phyloP scores from a whole-genome alignment of 1,139 yeast species.

The Hyphopichia pseudoburtonii region DNA sequence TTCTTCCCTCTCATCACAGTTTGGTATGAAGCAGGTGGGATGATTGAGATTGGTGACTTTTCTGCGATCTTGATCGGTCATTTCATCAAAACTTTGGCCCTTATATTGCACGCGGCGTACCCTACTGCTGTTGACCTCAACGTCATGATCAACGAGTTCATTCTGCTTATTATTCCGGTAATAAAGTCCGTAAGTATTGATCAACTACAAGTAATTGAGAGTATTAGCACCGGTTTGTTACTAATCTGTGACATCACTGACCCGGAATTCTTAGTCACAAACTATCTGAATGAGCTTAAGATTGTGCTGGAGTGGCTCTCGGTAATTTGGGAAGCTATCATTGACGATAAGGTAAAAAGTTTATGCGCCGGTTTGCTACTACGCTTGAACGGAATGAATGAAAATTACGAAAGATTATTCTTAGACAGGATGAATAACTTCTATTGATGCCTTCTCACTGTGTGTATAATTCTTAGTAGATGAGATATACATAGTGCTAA shows the following conservation, averaged over 20 bases:
- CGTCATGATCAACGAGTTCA: slow-evolving; percentile 59
- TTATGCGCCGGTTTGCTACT: slow-evolving; percentile 53
- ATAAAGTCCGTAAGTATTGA: slow-evolving; percentile 21
- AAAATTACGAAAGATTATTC: slow-evolving; percentile 18
- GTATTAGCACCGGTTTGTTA: slow-evolving; percentile 46
- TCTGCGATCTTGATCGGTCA: slow-evolving; percentile 58
- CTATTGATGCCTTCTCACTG: too few relatives aligned
- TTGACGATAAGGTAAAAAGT: slow-evolving; percentile 46
- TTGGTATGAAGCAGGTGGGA: slow-evolving; percentile 49
- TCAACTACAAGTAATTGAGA: slow-evolving; percentile 41
- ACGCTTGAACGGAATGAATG: slow-evolving; percentile 30
- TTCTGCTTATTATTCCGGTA: slow-evolving; percentile 37
- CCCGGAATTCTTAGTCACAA: slow-evolving; percentile 29
- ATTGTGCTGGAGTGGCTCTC: slow-evolving; percentile 42
- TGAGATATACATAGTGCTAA: neutral
- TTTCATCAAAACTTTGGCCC: slow-evolving; percentile 56
- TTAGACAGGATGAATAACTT: slow-evolving; percentile 7
- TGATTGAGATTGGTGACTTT: slow-evolving; percentile 52
- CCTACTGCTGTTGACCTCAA: slow-evolving; percentile 51
- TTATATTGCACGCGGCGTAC: slow-evolving; percentile 56
- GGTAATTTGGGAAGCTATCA: slow-evolving; percentile 44
- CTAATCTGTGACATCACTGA: slow-evolving; percentile 49
- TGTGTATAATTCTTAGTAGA: too few relatives aligned
- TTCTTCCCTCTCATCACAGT: slow-evolving; percentile 57
- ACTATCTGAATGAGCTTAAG: slow-evolving; percentile 28